Percentiles rank a stretch among this genome's conserved stretches.
phyloP scores from a whole-genome alignment of 2,329 filamentous ascomycete genomes.

The Epichloe gansuensis region DNA sequence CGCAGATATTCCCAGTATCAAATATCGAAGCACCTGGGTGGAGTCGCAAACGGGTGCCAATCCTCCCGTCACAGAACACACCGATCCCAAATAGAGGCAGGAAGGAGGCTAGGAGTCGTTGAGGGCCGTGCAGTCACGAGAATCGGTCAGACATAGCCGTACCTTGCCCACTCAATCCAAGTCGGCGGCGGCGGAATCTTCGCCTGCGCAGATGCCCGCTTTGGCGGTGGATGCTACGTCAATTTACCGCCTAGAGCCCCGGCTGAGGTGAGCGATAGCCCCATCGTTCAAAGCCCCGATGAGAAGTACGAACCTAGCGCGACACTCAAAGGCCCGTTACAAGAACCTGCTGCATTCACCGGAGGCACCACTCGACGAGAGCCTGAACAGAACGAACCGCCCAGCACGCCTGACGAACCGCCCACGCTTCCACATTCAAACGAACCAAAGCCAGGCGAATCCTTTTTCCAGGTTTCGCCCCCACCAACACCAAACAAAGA shows the following conservation, averaged over 20 bases:
- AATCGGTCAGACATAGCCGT: constrained; percentile 37
- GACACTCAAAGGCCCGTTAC: constrained; percentile 45
- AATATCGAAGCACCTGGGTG: constrained; percentile 84
- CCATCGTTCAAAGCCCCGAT: constrained; percentile 46
- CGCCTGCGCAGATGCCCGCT: constrained; percentile 47
- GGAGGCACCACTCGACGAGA: constrained; percentile 8
- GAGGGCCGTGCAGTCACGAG: constrained; percentile 48
- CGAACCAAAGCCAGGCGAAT: constrained; percentile 32
- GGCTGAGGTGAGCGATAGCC: constrained; percentile 7
- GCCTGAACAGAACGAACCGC: constrained; percentile 8
- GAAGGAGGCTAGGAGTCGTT: constrained; percentile 69
- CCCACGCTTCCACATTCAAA: constrained; percentile 17
- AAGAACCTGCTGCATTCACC: constrained; percentile 28
- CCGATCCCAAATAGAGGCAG: constrained; percentile 77
- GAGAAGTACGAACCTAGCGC: constrained; percentile 50
- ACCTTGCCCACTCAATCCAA: constrained; percentile 35
- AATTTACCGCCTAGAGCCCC: constrained; percentile 13
- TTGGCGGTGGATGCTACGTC: constrained; percentile 48
- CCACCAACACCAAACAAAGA: constrained; percentile 62
- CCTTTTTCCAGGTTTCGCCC: constrained; percentile 50
- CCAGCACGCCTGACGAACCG: constrained; percentile 13
- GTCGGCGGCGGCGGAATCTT: constrained; percentile 36
- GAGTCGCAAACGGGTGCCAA: constrained; percentile 68
- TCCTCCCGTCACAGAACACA: constrained; percentile 72
- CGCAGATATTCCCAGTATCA: constrained; percentile 93